phyloP scores from a whole-genome alignment of 192 early-diverging fungal genomes.

The Lobosporangium transversale region DNA sequence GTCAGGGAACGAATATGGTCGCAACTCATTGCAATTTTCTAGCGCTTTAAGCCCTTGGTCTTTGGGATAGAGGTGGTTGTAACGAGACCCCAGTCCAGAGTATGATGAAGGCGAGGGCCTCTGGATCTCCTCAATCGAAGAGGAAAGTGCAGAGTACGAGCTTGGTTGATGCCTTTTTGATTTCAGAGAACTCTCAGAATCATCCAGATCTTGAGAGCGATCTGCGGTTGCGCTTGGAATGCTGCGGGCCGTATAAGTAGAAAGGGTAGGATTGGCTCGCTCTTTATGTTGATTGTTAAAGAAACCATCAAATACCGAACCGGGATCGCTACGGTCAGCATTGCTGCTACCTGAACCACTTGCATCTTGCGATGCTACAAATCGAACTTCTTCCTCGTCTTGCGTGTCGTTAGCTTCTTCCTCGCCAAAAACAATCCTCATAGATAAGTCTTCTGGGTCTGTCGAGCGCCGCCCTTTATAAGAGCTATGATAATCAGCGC shows the following conservation, averaged over 20 bases:
- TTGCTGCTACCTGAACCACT: not conserved
- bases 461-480: constrained; percentile 25
- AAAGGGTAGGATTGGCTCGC: constrained; percentile 29
- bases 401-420: constrained; percentile 17
- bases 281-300: constrained; percentile 26
- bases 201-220: constrained; percentile 21
- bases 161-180: constrained; percentile 10
- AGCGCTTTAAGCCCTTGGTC: constrained; percentile 1
- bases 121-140: constrained; percentile 50
- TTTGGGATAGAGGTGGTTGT: constrained; percentile 4
- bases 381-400: constrained; percentile 16
- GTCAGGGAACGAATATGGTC: constrained; percentile 25
- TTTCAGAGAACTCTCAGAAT: constrained; percentile 26
- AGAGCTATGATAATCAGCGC: constrained; percentile 38
- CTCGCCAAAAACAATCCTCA: constrained; percentile 47
- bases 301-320: not conserved
- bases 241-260: constrained; percentile 31
- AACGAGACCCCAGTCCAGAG: constrained; percentile 43
- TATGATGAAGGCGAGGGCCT: constrained; percentile 33
- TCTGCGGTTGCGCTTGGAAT: constrained; percentile 19
- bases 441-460: constrained; percentile 35
- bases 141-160: constrained; percentile 29
- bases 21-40: constrained; percentile 7
- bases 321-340: not conserved
- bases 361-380: constrained; percentile 5